Evolutionary conservation across 768 basidiomycete genomes (phyloP).

Genomic region (Rhodotorula graminis): DNA sequence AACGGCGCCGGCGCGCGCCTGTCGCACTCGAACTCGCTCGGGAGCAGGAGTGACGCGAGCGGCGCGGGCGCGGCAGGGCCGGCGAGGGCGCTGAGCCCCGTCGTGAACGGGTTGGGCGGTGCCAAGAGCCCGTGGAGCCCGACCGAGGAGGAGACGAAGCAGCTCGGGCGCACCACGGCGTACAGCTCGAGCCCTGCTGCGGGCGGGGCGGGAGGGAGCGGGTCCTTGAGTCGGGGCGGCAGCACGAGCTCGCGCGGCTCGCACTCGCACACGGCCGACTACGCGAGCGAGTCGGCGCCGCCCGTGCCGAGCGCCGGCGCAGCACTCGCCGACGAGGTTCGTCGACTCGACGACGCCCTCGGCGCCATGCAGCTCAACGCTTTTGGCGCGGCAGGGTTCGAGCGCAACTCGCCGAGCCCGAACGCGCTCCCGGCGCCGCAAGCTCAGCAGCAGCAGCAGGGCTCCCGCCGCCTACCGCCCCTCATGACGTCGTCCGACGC

Average conservation of each 20-base stretch:
- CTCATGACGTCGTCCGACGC: slow-evolving; percentile 32
- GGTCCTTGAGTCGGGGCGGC: slow-evolving; percentile 25
- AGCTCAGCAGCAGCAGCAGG: not conserved
- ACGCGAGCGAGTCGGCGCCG: not conserved
- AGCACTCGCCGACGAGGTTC: slow-evolving; percentile 7
- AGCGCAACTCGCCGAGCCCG: slow-evolving; percentile 3
- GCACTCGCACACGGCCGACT: not conserved
- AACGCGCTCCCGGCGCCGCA: not conserved
- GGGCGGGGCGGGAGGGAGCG: not conserved
- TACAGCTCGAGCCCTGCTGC: not conserved
- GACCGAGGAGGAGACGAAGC: slow-evolving; percentile 37
- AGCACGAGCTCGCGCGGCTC: slow-evolving; percentile 29
- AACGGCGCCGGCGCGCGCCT: not conserved
- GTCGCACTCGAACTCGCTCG: slow-evolving; percentile 20
- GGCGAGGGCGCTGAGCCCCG: slow-evolving; percentile 28
- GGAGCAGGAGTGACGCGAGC: slow-evolving; percentile 1
- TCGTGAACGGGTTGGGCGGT: slow-evolving; percentile 12
- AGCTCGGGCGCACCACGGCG: slow-evolving; percentile 10
- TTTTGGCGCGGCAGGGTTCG: not conserved
- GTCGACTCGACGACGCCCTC: slow-evolving; percentile 15
- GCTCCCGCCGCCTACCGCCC: slow-evolving; percentile 27
- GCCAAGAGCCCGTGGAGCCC: slow-evolving; percentile 37
- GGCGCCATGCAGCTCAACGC: slow-evolving; percentile 19
- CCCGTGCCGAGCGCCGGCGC: not conserved
- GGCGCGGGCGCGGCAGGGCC: not conserved